A percentile compares a stretch with the other conserved stretches of the same genome.
phyloP scores from a whole-genome alignment of 768 basidiomycete species.

The Suillus placidus region DNA sequence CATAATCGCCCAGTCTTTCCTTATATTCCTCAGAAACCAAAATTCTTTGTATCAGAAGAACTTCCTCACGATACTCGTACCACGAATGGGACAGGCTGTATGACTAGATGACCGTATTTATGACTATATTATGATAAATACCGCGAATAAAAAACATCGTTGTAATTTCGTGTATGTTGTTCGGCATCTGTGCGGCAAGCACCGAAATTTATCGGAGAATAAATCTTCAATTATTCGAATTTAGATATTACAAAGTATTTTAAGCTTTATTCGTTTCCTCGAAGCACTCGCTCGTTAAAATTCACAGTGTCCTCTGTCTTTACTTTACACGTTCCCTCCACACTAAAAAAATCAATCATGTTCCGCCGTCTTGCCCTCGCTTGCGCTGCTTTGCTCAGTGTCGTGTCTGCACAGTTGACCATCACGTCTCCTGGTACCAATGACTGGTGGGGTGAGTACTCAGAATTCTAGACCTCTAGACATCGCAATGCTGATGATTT shows the following conservation, averaged over 20 bases:
- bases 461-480: background rate
- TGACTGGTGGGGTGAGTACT: conserved; percentile 64
- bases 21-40: background rate
- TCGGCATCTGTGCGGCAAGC: background rate
- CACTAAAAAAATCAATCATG: conserved; percentile 30
- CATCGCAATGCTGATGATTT: background rate
- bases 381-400: conserved; percentile 41
- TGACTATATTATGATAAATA: conserved; percentile 12
- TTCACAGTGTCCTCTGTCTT: conserved; percentile 19
- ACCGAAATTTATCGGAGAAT: conserved; percentile 27
- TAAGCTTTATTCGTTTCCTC: conserved; percentile 14
- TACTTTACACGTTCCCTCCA: conserved; percentile 14
- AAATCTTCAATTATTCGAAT: conserved; percentile 17
- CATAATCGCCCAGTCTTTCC: conserved; percentile 1
- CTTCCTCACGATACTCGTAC: background rate
- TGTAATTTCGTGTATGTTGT: background rate
- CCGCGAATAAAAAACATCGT: background rate
- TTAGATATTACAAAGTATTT: conserved; percentile 11
- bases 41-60: conserved; percentile 8
- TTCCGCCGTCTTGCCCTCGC: conserved; percentile 36
- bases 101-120: conserved; percentile 11
- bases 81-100: conserved; percentile 8
- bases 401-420: conserved; percentile 44
- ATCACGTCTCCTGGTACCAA: conserved; percentile 48
- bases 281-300: conserved; percentile 25